Conservation (phyloP, 345 rosid species). For the Clarkia xantiana region DNA sequence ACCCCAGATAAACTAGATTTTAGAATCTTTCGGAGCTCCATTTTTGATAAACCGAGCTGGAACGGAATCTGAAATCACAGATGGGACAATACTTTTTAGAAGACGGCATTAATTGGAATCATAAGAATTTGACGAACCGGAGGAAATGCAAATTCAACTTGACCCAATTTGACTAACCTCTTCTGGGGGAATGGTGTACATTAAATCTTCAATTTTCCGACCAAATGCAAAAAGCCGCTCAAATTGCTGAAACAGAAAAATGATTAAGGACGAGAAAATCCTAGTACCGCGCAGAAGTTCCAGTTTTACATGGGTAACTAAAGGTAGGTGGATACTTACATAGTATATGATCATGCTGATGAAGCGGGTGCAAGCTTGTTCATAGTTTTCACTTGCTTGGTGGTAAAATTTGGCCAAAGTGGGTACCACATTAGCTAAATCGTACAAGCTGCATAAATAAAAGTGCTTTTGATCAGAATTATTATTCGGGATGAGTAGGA, state of each 20-base stretch:
- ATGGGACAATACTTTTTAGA: background rate
- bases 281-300: background rate
- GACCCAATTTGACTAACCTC: slow-evolving; percentile 53
- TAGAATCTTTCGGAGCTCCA: slow-evolving; percentile 74
- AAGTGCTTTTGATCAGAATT: slow-evolving; percentile 18
- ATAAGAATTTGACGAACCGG: background rate
- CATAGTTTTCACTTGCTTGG: slow-evolving; percentile 98
- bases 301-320: background rate
- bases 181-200: slow-evolving; percentile 90
- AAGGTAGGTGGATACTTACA: slow-evolving; percentile 34
- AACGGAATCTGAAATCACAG: slow-evolving; percentile 58
- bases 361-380: slow-evolving; percentile 92
- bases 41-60: slow-evolving; percentile 77
- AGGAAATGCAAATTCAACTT: slow-evolving; percentile 2
- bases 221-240: slow-evolving; percentile 91
- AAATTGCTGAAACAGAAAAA: slow-evolving; percentile 58
- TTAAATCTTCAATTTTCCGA: slow-evolving; percentile 76
- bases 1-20: slow-evolving; percentile 87
- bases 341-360: slow-evolving; percentile 89
- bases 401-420: slow-evolving; percentile 96
- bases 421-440: slow-evolving; percentile 91
- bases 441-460: slow-evolving; percentile 65
- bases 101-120: background rate
- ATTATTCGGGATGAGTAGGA: no score
- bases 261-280: background rate